Base-by-base conservation (phyloP, 78 protist genomes). In the Dictyostelium brefeldianum region DNA sequence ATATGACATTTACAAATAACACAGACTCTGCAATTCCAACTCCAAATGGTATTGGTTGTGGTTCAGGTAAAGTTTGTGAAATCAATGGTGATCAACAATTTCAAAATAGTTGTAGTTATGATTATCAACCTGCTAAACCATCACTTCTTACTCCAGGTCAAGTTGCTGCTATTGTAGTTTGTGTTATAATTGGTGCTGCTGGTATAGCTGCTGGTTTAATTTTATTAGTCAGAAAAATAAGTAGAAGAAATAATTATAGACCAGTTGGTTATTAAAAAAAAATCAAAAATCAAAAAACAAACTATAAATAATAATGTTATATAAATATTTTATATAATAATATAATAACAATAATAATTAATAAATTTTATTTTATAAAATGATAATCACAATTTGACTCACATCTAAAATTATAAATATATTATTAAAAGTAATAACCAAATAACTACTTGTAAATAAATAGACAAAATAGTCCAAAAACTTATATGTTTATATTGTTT, bases 41-140 rank as follows among this genome's bases (percentile, higher is more conserved):
- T 25, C 57, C 36, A n/a, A 25, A 41, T 48, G 81, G 81, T 25
- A 75, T 75, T 25, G 81, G 81, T 17, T 75, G 81, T 50, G 81
- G 81, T 6, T 48, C 64, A 22, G 81, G 81, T 48, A 17, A 20
- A 6, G 62, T 25, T 48, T 75, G 81, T 27, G 22, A n/a, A 9
- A 20, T 75, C 22, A 10, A 75, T 14, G 81, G 81, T 22, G 27
- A 31, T 48, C 64, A 20, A 25, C 54, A 31, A 25, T 22, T 18
- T 48, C 81, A 75, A 75, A 15, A 75, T 48, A 48, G 54, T 48
- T 75, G 54, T 15, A 22, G 62, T 29, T 73, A 29, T n/a, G 14
- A n/a, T 18, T 75, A 75, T 27, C 41, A 48, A 41, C 81, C 81
- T 10, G 51, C 11, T 15, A 75, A 75, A 48, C 29, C 81, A 3